These are phyloP conservation scores for Lasiosphaeria ovina DNA, from an alignment of 495 filamentous ascomycete genomes.

Conservation along the genomic window DNA sequence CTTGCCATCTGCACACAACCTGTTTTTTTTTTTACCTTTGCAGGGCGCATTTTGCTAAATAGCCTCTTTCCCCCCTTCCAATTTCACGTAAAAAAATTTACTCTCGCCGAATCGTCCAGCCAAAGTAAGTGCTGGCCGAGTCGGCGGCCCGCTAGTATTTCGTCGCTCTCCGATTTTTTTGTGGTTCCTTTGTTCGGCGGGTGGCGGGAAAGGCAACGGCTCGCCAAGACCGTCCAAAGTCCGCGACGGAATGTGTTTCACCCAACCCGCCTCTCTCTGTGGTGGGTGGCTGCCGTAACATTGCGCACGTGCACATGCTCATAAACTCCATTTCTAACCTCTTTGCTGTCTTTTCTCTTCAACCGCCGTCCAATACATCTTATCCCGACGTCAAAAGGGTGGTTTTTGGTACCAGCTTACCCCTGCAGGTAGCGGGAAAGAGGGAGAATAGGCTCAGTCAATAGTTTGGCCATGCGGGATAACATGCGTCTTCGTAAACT, in stretches of 20 bases:
- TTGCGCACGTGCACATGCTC: not conserved
- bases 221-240: not conserved
- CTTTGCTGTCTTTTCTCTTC: not conserved
- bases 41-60: not conserved
- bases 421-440: too few relatives aligned
- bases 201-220: not conserved
- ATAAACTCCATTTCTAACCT: not conserved
- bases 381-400: not conserved
- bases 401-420: too few relatives aligned
- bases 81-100: not conserved
- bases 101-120: not conserved
- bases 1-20: not conserved
- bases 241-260: slow-evolving; percentile 1
- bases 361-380: not conserved
- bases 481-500: too few relatives aligned
- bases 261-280: not conserved
- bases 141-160: not conserved
- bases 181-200: not conserved
- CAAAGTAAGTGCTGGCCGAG: not conserved
- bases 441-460: too few relatives aligned
- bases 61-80: not conserved
- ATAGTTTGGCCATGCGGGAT: too few relatives aligned
- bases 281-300: not conserved
- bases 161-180: not conserved
- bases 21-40: not conserved